These are phyloP conservation scores for Hanseniaspora uvarum DNA, from an alignment of 1,139 yeast species.

Conservation along the genomic window DNA sequence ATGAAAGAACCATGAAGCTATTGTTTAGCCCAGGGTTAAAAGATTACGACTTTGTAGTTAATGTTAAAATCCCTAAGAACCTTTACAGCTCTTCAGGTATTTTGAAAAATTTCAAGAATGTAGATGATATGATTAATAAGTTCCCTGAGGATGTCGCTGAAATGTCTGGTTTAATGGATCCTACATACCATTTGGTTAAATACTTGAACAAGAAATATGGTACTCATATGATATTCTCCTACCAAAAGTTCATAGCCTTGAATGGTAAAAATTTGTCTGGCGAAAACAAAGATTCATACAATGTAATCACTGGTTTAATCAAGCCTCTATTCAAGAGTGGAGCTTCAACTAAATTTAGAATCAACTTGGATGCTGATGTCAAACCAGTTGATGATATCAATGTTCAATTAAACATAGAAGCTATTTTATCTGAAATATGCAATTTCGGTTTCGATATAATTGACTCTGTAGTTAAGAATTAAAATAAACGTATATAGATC, in stretches of 20 bases:
- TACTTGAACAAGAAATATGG: conserved; percentile 47
- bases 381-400: conserved; percentile 48
- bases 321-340: conserved; percentile 49
- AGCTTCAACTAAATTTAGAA: conserved; percentile 53
- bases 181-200: conserved; percentile 43
- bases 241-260: conserved; percentile 43
- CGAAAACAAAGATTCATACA: conserved; percentile 25
- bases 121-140: conserved; percentile 32
- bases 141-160: conserved; percentile 31
- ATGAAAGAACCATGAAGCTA: conserved; percentile 41
- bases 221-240: conserved; percentile 51
- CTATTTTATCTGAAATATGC: conserved; percentile 60
- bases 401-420: conserved; percentile 64
- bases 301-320: conserved; percentile 69
- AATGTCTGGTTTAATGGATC: conserved; percentile 41
- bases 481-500: no score
- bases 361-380: conserved; percentile 65
- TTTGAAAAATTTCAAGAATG: conserved; percentile 55
- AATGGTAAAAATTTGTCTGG: conserved; percentile 35
- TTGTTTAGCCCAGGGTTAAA: conserved; percentile 70
- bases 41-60: conserved; percentile 73
- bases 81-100: conserved; percentile 46
- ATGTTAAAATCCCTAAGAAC: conserved; percentile 41
- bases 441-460: conserved; percentile 66
- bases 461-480: conserved; percentile 6